Evolutionary conservation across 306 rosid species (phyloP).

Genomic region (Sophora flavescens): DNA sequence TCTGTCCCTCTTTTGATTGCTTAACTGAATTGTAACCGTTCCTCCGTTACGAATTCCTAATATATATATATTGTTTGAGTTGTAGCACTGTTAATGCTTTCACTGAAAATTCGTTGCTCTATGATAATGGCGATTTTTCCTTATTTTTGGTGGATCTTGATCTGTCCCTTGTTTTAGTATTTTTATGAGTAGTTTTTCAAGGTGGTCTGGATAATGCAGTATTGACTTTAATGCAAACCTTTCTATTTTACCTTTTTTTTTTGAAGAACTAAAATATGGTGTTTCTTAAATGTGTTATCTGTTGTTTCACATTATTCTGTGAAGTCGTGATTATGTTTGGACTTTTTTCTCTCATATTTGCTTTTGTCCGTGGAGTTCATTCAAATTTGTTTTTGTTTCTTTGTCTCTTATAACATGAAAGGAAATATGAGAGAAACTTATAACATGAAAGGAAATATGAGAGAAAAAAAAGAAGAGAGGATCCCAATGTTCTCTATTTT

Average conservation of each 20-base stretch:
- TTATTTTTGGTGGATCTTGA: conserved; percentile 57
- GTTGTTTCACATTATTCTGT: background rate
- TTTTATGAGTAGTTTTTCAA: background rate
- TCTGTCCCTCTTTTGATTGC: background rate
- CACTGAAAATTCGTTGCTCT: background rate
- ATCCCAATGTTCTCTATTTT: background rate
- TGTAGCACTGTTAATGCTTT: background rate
- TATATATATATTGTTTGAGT: background rate
- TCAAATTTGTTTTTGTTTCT: too few species aligned
- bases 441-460: too few species aligned
- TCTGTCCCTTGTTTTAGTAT: conserved; percentile 41
- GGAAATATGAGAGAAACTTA: too few species aligned
- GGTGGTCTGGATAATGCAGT: background rate
- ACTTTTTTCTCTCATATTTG: too few species aligned
- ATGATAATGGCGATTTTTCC: background rate
- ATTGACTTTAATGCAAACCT: background rate
- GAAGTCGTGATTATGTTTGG: background rate
- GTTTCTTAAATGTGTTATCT: conserved; percentile 31
- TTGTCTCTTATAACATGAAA: too few species aligned
- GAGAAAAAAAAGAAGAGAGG: too few species aligned
- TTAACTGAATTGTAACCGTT: conserved; percentile 25
- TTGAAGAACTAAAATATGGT: too few species aligned
- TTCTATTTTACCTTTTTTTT: too few species aligned
- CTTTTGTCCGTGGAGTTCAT: too few species aligned
- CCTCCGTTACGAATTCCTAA: background rate